phyloP scores from a whole-genome alignment of 73 alveolate genomes.

The Paramecium caudatum region DNA sequence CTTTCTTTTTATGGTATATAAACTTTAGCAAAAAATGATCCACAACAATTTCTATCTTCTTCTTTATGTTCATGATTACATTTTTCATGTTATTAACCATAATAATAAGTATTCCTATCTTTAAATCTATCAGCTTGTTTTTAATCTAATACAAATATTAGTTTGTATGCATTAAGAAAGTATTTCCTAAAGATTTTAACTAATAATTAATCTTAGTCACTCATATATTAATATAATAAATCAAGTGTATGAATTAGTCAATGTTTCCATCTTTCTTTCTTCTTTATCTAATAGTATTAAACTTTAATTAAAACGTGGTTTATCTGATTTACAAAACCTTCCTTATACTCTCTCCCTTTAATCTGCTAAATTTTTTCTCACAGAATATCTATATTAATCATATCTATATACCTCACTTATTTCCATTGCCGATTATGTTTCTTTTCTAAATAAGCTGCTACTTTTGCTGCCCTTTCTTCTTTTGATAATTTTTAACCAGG shows the following conservation, averaged over 20 bases:
- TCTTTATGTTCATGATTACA: slow-evolving; percentile 41
- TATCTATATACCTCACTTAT: slow-evolving; percentile 1
- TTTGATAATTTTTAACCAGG: slow-evolving; percentile 36
- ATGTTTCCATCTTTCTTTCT: slow-evolving; percentile 27
- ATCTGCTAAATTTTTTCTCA: slow-evolving; percentile 57
- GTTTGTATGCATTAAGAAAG: slow-evolving; percentile 68
- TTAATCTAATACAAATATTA: slow-evolving; percentile 65
- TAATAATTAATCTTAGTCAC: neutral
- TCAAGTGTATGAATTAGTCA: slow-evolving; percentile 55
- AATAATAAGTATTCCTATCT: slow-evolving; percentile 52
- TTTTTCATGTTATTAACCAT: slow-evolving; percentile 38
- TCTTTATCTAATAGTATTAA: slow-evolving; percentile 46
- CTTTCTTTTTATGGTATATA: slow-evolving; percentile 72
- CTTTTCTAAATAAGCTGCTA: neutral
- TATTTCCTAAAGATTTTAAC: slow-evolving; percentile 42
- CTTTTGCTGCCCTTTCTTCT: slow-evolving; percentile 37
- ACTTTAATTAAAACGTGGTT: slow-evolving; percentile 63
- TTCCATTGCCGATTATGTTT: slow-evolving; percentile 20
- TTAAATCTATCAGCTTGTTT: slow-evolving; percentile 73
- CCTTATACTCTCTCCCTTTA: slow-evolving; percentile 57
- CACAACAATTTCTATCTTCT: slow-evolving; percentile 49
- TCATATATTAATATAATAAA: neutral
- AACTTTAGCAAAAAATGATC: slow-evolving; percentile 73
- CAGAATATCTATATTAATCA: neutral
- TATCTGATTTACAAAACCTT: slow-evolving; percentile 52